Evolutionary conservation across 805 yeast genomes (phyloP), one percentile per base, ranked within the genome.

Genomic region (Aciculoconidium aculeatum): DNA sequence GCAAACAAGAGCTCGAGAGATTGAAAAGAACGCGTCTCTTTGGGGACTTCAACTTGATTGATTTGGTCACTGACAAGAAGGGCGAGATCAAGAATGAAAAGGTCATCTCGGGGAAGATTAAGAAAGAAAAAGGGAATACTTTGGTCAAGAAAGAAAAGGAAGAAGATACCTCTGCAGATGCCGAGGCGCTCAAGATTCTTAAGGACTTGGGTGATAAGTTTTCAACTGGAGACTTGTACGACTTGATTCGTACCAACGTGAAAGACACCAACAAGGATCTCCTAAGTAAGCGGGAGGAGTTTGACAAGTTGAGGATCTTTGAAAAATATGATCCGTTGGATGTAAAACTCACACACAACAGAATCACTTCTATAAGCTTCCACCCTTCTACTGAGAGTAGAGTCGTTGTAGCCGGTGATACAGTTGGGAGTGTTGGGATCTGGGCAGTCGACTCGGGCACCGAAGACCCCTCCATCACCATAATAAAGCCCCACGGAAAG

Each of bases 331-430:
- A 73, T 34, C 87, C 92, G 0, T 72, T 76, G 38, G 82, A 80
- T 28, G 70, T 86, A 37, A 80, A 78, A 44, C 55, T 90, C 4
- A 72, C 83, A 1, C 70, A 72, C 20, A 81, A 79, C 30, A 65
- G 98, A 35, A 77, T 90, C 51, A 76, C 88, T 0, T 63, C 83
- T 2, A 67, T 87, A 22, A 61, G 67, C 21, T 80, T 85, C 50
- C 97, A 90, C 53, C 96, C 96, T 0, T 56, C 82, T 0, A 51
- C 49, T 0, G 69, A 66, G 1, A 75, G 76, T 36, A 67, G 80
- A 39, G 45, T 90, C 4, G 65, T 87, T 2, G 50, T 84, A 17
- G 96, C 87, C 1, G 97, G 96, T 25, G 98, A 92, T 55, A 84
- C 85, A 8, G 58, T 61, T n/a, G 98, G 98, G 5, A 71, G 76